Evolutionary conservation across 192 early-diverging fungal genomes (phyloP), one percentile per base, ranked within the genome.

Genomic region (Coemansia umbellata): DNA sequence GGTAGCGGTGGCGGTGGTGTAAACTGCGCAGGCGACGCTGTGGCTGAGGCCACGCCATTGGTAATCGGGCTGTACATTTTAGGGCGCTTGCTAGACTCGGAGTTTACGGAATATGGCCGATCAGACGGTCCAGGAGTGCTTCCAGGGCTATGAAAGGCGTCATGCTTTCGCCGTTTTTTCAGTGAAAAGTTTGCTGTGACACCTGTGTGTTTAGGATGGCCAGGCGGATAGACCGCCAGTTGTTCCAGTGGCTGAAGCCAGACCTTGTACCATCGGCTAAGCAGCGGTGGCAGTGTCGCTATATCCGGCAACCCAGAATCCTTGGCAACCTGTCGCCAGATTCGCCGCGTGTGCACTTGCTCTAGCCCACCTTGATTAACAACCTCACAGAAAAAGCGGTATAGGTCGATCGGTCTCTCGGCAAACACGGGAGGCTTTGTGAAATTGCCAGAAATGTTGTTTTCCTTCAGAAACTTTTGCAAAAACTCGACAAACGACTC

Each of bases 191-290:
- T 67, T 24, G 67, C 74, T 17, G 50, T 45, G 19, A 77, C 23
- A 6, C 74, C 74, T n/a, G 67, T 69, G 42, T 77, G 74, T 26
- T 55, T 69, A 9, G 66, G 58, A 11, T 77, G 74, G 4, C 74
- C 74, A 0, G 74, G 74, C 35, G 74, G 74, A 47, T 47, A 77
- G 14, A 77, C 74, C 18, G 53, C 53, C 26, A 66, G 54, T 63
- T 77, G 74, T 48, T 77, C 74, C 5, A 77, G 62, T 10, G 74
- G 66, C 55, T 66, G 74, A 39, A 77, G 33, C 74, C 74, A 77
- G 10, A 60, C 62, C 47, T 77, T 77, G 44, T 77, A 77, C 74
- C 74, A 77, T 35, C 74, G 66, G 28, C 74, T 70, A 31, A 77
- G 74, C 39, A 77, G 42, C 10, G 74, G 74, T 21, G 74, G 74